phyloP scores from a whole-genome alignment of 768 basidiomycete genomes.

The Amylocystis lapponica region DNA sequence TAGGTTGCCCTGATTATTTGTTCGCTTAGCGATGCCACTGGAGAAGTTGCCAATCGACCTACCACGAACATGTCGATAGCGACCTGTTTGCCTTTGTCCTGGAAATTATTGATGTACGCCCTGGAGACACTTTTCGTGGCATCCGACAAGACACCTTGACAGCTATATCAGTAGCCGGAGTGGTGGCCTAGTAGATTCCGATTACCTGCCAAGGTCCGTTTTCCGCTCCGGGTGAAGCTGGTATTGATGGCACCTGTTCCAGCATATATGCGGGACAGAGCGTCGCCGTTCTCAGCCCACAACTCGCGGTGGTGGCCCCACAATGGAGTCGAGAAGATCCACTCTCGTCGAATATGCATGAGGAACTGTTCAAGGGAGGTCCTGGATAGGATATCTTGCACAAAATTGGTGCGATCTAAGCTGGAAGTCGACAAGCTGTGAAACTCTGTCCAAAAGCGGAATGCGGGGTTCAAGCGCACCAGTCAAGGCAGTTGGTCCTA shows the following conservation, averaged over 20 bases:
- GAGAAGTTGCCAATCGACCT: conserved; percentile 17
- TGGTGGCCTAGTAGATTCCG: too few species aligned
- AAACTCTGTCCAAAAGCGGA: background rate
- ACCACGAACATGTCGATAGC: conserved; percentile 97
- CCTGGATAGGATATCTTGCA: conserved; percentile 90
- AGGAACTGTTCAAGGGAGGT: conserved; percentile 80
- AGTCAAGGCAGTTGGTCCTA: conserved; percentile 92
- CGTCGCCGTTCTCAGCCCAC: conserved; percentile 97
- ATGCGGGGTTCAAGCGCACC: conserved; percentile 39
- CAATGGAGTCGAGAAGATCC: conserved; percentile 59
- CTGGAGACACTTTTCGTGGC: conserved; percentile 95
- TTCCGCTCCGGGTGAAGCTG: conserved; percentile 91
- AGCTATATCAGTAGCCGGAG: conserved; percentile 9
- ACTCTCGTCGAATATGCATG: conserved; percentile 68
- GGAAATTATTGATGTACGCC: conserved; percentile 97
- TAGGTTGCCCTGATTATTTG: conserved; percentile 77
- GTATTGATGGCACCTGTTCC: conserved; percentile 93
- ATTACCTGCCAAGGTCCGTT: conserved; percentile 82
- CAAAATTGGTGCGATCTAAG: conserved; percentile 94
- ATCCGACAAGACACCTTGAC: conserved; percentile 85
- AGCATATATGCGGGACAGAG: conserved; percentile 89
- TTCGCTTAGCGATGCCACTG: background rate
- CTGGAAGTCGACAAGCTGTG: conserved; percentile 35
- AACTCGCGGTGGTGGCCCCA: conserved; percentile 90
- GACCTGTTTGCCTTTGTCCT: conserved; percentile 88